phyloP scores from a whole-genome alignment of 371 early-diverging fungal genomes.

The Paraphysoderma sedebokerense region DNA sequence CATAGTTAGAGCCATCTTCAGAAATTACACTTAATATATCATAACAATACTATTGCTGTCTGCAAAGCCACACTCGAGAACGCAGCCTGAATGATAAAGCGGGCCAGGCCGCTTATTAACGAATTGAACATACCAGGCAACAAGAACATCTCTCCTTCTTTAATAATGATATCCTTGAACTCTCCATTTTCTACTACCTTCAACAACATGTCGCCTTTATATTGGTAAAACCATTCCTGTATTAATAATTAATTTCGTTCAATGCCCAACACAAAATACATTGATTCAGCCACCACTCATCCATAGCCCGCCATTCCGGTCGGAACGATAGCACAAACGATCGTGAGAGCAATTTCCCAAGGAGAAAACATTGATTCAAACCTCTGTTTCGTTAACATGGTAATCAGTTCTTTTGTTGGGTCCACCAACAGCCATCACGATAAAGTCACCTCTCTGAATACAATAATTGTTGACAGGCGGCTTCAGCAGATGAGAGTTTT shows the following conservation, averaged over 20 bases:
- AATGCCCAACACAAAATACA: neutral
- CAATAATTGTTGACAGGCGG: slow-evolving; percentile 92
- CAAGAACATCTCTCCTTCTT: slow-evolving; percentile 89
- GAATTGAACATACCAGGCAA: slow-evolving; percentile 55
- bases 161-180: slow-evolving; percentile 53
- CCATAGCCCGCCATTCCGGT: neutral
- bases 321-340: no score
- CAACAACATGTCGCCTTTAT: slow-evolving; percentile 75
- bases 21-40: no score
- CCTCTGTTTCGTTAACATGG: slow-evolving; percentile 89
- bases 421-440: slow-evolving; percentile 65
- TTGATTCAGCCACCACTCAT: neutral
- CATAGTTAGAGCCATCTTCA: neutral
- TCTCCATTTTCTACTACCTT: slow-evolving; percentile 61
- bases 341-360: neutral
- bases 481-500: slow-evolving; percentile 59
- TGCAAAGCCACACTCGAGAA: no score
- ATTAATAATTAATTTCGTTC: slow-evolving; percentile 2
- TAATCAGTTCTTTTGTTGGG: slow-evolving; percentile 44
- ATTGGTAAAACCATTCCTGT: slow-evolving; percentile 90
- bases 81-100: neutral
- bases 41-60: no score
- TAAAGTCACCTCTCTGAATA: slow-evolving; percentile 69
- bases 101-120: neutral
- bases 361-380: slow-evolving; percentile 7